Conservation (phyloP, 2,329 filamentous ascomycete genomes). For the Pseudomassariella vexata region DNA sequence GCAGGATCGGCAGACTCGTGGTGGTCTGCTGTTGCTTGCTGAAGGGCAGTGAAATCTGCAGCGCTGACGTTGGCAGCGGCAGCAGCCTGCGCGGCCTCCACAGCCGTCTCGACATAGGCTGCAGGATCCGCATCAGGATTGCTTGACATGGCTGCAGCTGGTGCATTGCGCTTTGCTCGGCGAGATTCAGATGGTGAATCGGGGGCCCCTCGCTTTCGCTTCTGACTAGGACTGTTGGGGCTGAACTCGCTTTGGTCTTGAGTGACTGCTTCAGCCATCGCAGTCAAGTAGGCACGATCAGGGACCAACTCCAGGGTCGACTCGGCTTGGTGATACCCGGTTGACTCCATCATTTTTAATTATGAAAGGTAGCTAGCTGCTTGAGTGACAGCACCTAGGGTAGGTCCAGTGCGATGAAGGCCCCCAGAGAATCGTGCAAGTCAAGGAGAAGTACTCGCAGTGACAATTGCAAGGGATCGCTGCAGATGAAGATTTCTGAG, state of each 20-base stretch:
- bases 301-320: conserved; percentile 22
- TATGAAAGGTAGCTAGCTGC: not conserved
- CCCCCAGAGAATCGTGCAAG: not conserved
- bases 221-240: conserved; percentile 40
- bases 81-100: conserved; percentile 38
- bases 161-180: conserved; percentile 44
- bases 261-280: conserved; percentile 42
- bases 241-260: conserved; percentile 43
- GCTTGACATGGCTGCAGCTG: conserved; percentile 36
- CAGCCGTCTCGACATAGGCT: conserved; percentile 49
- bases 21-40: conserved; percentile 45
- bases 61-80: conserved; percentile 37
- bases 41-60: conserved; percentile 51
- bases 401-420: conserved; percentile 1
- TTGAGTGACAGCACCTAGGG: conserved; percentile 1
- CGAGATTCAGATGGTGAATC: conserved; percentile 44
- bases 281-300: conserved; percentile 25
- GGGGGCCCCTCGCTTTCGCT: conserved; percentile 46
- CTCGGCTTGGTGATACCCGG: conserved; percentile 25
- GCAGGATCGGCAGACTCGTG: conserved; percentile 42
- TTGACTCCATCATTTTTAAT: conserved; percentile 21
- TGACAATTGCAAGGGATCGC: too few relatives aligned
- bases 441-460: too few relatives aligned
- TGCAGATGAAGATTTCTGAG: too few relatives aligned
- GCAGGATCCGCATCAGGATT: conserved; percentile 36